Conservation (phyloP, 176 grass and related monocot genomes). For the Otatea glauca region DNA sequence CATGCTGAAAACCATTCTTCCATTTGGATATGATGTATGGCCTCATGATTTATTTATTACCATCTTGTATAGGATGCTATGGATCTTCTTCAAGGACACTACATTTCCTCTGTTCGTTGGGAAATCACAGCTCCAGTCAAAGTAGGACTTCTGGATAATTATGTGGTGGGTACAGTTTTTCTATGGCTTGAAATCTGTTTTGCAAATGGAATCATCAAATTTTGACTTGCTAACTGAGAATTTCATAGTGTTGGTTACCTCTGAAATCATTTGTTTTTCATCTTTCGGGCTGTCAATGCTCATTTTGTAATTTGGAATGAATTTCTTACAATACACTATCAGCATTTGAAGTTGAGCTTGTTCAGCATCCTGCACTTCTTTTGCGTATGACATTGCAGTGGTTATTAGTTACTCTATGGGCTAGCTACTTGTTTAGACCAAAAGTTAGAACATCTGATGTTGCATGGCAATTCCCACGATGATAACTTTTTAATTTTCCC, state of each 20-base stretch:
- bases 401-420: background rate
- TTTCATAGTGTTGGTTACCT: background rate
- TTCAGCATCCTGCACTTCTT: background rate
- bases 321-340: too few relatives aligned
- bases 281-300: too few relatives aligned
- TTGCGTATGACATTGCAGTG: background rate
- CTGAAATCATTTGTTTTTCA: too few relatives aligned
- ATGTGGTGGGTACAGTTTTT: constrained; percentile 49
- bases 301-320: too few relatives aligned
- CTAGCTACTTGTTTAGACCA: too few relatives aligned
- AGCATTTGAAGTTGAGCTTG: background rate
- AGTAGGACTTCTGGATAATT: constrained; percentile 60
- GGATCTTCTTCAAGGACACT: constrained; percentile 95
- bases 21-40: background rate
- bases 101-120: constrained; percentile 60
- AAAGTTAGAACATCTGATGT: too few relatives aligned
- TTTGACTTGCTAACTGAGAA: background rate
- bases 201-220: background rate
- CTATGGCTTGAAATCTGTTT: background rate
- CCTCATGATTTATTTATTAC: background rate
- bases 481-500: background rate
- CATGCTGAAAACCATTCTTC: background rate
- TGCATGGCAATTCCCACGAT: too few relatives aligned
- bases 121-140: constrained; percentile 60
- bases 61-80: constrained; percentile 76